Evolutionary conservation across 179 eudicot species (phyloP), one percentile per base, ranked within the genome.

Genomic region (Amaranthus tricolor): DNA sequence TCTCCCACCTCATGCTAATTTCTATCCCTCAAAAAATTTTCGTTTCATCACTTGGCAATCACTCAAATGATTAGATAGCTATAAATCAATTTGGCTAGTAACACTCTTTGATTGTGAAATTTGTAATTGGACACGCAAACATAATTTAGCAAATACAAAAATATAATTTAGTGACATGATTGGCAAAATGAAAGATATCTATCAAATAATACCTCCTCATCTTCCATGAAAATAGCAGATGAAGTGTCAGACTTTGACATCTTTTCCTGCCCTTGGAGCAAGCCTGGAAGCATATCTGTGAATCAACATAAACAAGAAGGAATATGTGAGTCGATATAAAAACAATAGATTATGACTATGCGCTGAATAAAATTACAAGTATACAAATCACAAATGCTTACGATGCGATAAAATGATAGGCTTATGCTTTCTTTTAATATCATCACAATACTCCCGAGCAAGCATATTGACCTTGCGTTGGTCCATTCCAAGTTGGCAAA

Each of bases 401-500:
- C 98, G 97, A 68, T 95, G 99, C 40, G 99, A 93, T 77, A 95
- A 75, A 66, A 95, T 95, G 56, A 95, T 88, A 49, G 99, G 99
- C 83, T 95, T 95, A 73, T 91, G 93, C 86, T 95, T 95, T 84
- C 93, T 91, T 81, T 93, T 93, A 71, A 93, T 90, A 82, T 90
- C 98, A 56, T 93, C 93, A 79, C 97, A 95, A 68, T 93, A 93
- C 76, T 95, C 99, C 83, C 99, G 86, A 60, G 99, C 99, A 76
- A 95, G 90, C 52, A 95, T 86, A 76, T 95, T 95, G 73, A 95
- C 99, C 87, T 93, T 93, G 68, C 97, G 90, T 72, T 95, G 98
- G 82, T 95, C 98, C 98, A 91, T 93, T 48, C 99, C 99, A 80
- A 95, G 69, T 74, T 93, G 99, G 79, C 99, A 95, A 62, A 95